Evolutionary conservation across 768 basidiomycete genomes (phyloP).

Genomic region (Pulveroboletus ravenelii): DNA sequence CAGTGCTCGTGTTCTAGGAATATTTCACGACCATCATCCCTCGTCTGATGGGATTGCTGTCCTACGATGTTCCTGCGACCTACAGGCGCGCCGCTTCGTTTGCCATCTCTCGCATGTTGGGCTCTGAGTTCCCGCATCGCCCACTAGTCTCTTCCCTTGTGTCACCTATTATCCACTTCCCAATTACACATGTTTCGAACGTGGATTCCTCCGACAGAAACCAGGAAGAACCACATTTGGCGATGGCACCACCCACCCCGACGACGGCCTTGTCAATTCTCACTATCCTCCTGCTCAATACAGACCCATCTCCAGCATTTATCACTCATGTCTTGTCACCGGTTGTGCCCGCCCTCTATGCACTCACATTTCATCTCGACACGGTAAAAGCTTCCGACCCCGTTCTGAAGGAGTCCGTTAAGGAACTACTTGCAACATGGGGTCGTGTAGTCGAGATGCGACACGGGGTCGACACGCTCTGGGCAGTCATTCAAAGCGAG

Average conservation of each 20-base stretch:
- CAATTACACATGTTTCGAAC: slow-evolving; percentile 35
- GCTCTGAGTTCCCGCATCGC: slow-evolving; percentile 26
- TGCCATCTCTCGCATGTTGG: slow-evolving; percentile 61
- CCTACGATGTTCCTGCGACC: slow-evolving; percentile 29
- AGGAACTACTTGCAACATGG: slow-evolving; percentile 68
- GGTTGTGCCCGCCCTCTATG: slow-evolving; percentile 62
- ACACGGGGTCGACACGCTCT: slow-evolving; percentile 54
- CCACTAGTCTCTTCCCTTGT: slow-evolving; percentile 30
- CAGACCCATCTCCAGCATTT: slow-evolving; percentile 72
- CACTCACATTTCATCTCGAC: slow-evolving; percentile 53
- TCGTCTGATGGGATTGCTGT: slow-evolving; percentile 48
- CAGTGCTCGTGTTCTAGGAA: slow-evolving; percentile 37
- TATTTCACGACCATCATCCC: slow-evolving; percentile 58
- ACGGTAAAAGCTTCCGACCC: slow-evolving; percentile 60
- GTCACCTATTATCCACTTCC: slow-evolving; percentile 48
- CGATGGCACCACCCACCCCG: slow-evolving; percentile 21
- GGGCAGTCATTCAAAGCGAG: slow-evolving; percentile 52
- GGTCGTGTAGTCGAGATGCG: slow-evolving; percentile 53
- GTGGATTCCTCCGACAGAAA: not conserved
- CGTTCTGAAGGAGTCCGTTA: slow-evolving; percentile 51
- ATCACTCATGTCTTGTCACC: slow-evolving; percentile 63
- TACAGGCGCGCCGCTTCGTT: slow-evolving; percentile 65
- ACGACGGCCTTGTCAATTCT: slow-evolving; percentile 46
- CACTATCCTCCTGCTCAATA: slow-evolving; percentile 59
- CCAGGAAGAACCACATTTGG: not conserved